A percentile compares a stretch with the other conserved stretches of the same genome.
Conservation (phyloP, 225 moss, liverwort and hornwort species). For the Takakia lepidozioides region DNA sequence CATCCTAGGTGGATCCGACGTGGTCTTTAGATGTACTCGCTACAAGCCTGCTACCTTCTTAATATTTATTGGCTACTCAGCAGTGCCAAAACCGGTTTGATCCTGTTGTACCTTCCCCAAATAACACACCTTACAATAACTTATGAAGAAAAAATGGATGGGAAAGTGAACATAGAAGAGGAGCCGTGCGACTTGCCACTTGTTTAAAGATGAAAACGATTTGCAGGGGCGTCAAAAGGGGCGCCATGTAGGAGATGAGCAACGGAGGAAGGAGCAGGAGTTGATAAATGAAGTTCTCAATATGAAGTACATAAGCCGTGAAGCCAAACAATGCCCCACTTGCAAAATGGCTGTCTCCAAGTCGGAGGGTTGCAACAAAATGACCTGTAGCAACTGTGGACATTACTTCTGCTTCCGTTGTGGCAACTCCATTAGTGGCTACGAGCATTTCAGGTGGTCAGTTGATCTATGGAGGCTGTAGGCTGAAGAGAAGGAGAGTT, state of each 20-base stretch:
- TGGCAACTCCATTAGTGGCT: conserved; percentile 42
- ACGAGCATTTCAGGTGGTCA: conserved; percentile 37
- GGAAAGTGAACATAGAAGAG: no score
- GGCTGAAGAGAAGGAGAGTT: background rate
- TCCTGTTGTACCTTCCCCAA: no score
- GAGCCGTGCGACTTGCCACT: no score
- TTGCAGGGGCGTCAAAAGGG: conserved; percentile 46
- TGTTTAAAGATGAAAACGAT: no score
- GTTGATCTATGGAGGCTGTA: background rate
- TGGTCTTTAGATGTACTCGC: no score
- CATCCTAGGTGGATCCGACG: no score
- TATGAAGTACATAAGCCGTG: conserved; percentile 55
- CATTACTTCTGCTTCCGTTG: conserved; percentile 63
- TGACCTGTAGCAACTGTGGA: conserved; percentile 62
- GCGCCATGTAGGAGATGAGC: conserved; percentile 30
- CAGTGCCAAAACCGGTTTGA: no score
- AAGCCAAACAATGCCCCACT: conserved; percentile 67
- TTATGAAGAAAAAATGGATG: no score
- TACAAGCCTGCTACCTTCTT: no score
- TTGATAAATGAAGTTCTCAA: conserved; percentile 59
- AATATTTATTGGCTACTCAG: no score
- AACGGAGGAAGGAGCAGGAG: conserved; percentile 41
- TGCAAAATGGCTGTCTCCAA: conserved; percentile 73
- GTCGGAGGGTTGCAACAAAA: conserved; percentile 80
- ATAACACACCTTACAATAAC: no score